A percentile compares a stretch with the other conserved stretches of the same genome.
These are phyloP conservation scores for Erythrophleum fordii DNA, from an alignment of 306 rosid genomes.

Conservation along the genomic window DNA sequence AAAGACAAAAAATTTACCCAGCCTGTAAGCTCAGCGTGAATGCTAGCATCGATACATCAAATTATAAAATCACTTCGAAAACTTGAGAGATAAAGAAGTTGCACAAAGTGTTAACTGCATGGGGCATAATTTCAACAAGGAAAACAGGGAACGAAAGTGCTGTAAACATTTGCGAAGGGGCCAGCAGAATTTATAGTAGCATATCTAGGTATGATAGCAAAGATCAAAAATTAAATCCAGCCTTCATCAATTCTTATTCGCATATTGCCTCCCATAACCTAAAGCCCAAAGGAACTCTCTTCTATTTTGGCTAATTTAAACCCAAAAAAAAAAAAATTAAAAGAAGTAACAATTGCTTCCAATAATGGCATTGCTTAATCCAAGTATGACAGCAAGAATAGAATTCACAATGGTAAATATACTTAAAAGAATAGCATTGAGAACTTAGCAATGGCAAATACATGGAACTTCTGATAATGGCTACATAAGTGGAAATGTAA, in stretches of 20 bases:
- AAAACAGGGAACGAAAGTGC: background rate
- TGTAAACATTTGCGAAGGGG: no score
- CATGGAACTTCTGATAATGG: slow-evolving; percentile 1
- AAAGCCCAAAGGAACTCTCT: background rate
- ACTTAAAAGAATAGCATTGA: background rate
- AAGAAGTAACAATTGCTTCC: slow-evolving; percentile 1
- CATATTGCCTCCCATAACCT: background rate
- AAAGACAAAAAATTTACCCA: background rate
- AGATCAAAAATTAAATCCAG: background rate
- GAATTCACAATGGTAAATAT: background rate
- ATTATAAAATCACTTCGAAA: background rate
- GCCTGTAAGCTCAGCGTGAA: background rate
- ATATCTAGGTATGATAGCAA: background rate
- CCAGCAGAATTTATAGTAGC: no score
- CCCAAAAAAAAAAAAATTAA: background rate
- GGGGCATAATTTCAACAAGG: background rate
- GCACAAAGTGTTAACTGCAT: background rate
- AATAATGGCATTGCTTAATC: background rate
- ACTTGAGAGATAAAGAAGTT: background rate
- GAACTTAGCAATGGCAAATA: background rate
- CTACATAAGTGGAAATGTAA: background rate
- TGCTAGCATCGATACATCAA: background rate
- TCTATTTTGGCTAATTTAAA: background rate
- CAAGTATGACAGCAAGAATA: background rate
- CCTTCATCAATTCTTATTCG: background rate